Evolutionary conservation across 345 rosid species (phyloP).

Genomic region (Schrenkiella parvula): DNA sequence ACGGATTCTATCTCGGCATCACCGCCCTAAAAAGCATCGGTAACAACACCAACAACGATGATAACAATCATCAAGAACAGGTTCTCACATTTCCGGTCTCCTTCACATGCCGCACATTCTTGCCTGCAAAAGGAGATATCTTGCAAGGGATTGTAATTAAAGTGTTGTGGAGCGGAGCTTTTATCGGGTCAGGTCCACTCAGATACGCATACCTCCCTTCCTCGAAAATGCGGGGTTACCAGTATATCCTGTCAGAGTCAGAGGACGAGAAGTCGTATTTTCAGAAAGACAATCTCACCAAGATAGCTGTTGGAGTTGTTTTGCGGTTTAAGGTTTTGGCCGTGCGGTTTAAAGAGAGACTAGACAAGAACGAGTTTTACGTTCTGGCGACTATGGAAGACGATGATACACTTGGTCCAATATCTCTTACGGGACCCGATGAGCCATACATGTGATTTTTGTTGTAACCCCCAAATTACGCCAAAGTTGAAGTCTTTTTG

Average conservation of each 20-base stretch:
- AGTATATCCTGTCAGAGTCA: not conserved
- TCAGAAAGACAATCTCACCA: conserved; percentile 21
- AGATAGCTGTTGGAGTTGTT: conserved; percentile 25
- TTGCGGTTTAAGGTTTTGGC: conserved; percentile 19
- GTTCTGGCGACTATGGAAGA: conserved; percentile 19
- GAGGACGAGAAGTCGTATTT: not conserved
- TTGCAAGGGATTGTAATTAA: conserved; percentile 19
- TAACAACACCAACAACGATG: not conserved
- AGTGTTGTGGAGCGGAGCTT: conserved; percentile 1
- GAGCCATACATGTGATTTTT: conserved; percentile 23
- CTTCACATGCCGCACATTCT: conserved; percentile 32
- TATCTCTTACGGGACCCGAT: conserved; percentile 31
- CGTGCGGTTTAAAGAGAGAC: conserved; percentile 17
- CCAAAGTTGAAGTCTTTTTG: conserved; percentile 1
- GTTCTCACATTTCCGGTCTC: conserved; percentile 8
- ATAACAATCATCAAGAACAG: not conserved
- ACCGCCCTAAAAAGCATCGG: conserved; percentile 20
- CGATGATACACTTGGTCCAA: conserved; percentile 14
- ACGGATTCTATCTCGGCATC: conserved; percentile 22
- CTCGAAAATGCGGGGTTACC: conserved; percentile 21
- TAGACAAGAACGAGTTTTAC: not conserved
- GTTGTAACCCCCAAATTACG: not conserved
- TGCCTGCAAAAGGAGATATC: conserved; percentile 23
- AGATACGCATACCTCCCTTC: conserved; percentile 5
- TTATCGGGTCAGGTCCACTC: conserved; percentile 18